These are phyloP conservation scores for Exophiala sideris DNA, from an alignment of 2,329 filamentous ascomycete genomes.

Conservation along the genomic window DNA sequence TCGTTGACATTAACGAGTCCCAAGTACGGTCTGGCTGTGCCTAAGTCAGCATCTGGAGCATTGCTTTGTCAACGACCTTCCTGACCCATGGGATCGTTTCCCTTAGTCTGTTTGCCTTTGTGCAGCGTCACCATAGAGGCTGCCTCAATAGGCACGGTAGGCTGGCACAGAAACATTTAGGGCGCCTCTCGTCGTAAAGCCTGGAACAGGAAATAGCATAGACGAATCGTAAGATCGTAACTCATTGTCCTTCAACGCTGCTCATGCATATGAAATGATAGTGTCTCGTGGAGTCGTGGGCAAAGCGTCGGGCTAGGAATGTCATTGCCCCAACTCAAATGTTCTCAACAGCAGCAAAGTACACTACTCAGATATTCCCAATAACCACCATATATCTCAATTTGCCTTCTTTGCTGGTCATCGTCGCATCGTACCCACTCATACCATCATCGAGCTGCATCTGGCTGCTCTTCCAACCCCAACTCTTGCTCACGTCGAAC, in stretches of 20 bases:
- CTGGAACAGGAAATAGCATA: neutral
- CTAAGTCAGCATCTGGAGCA: too few species aligned
- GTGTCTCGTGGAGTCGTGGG: too few species aligned
- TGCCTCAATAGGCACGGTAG: too few species aligned
- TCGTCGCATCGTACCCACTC: slow-evolving; percentile 57
- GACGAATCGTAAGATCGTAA: neutral
- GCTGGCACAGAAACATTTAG: too few species aligned
- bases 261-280: neutral
- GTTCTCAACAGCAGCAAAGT: neutral
- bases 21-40: too few species aligned
- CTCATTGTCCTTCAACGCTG: neutral
- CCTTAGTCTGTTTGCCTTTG: too few species aligned
- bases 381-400: slow-evolving; percentile 60
- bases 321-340: slow-evolving; percentile 2
- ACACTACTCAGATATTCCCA: slow-evolving; percentile 37
- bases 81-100: too few species aligned
- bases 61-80: too few species aligned
- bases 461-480: slow-evolving; percentile 61
- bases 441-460: slow-evolving; percentile 87
- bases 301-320: neutral
- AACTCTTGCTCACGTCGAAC: slow-evolving; percentile 60
- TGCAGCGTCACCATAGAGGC: too few species aligned
- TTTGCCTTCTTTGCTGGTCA: slow-evolving; percentile 45
- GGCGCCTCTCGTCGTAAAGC: too few species aligned
- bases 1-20: too few species aligned